Conservation (phyloP, 305 asterid species). For the Solanum hybrid region DNA sequence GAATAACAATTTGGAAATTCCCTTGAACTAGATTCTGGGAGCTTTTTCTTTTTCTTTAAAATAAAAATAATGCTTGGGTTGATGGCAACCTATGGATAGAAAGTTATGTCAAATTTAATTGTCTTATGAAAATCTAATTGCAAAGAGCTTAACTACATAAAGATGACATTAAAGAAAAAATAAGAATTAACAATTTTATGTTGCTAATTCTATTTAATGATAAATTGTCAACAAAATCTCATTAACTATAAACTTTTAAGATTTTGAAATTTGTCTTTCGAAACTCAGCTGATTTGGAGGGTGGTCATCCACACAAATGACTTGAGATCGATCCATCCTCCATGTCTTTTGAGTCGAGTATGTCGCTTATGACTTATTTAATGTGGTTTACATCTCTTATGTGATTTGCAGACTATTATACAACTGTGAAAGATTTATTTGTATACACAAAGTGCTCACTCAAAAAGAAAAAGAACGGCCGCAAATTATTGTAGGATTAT, state of each 20-base stretch:
- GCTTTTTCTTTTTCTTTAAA: neutral
- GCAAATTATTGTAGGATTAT: too few relatives aligned
- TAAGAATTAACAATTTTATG: neutral
- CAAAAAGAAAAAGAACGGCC: too few relatives aligned
- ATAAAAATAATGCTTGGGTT: neutral
- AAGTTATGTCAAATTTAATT: neutral
- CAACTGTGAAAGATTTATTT: too few relatives aligned
- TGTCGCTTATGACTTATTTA: too few relatives aligned
- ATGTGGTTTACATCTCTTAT: accelerated
- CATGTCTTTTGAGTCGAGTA: too few relatives aligned
- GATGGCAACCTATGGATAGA: neutral
- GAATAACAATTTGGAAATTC: too few relatives aligned
- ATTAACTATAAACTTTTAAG: neutral
- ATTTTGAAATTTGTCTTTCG: neutral
- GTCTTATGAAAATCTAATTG: neutral
- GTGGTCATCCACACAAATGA: too few relatives aligned
- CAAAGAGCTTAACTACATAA: neutral
- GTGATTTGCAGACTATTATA: too few relatives aligned
- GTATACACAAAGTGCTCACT: too few relatives aligned
- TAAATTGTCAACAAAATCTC: neutral
- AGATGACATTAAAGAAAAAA: neutral
- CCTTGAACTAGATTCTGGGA: neutral
- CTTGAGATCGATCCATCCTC: too few relatives aligned
- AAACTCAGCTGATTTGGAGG: too few relatives aligned
- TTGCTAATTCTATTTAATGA: neutral